phyloP scores from a whole-genome alignment of 2,329 filamentous ascomycete genomes.

The Beauveria scarabaeidicola region DNA sequence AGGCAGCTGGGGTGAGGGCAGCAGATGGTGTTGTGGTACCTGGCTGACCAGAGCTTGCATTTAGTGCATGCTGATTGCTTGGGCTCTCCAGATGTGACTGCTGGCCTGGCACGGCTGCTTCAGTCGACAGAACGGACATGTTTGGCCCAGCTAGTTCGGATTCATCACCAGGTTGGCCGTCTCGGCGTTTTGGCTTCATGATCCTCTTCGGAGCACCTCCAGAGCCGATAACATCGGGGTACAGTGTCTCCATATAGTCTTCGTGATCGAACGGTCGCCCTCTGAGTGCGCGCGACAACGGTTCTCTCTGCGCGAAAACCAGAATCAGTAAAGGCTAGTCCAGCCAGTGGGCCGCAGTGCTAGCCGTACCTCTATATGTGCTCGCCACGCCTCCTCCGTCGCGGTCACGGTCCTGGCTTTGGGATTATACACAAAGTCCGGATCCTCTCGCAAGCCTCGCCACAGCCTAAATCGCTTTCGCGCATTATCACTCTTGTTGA shows the following conservation, averaged over 20 bases:
- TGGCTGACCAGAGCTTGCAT: background rate
- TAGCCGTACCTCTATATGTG: conserved; percentile 43
- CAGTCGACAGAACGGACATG: conserved; percentile 34
- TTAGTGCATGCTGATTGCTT: background rate
- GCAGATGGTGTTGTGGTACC: background rate
- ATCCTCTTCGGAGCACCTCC: conserved; percentile 51
- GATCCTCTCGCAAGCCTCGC: conserved; percentile 49
- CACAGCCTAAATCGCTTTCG: conserved; percentile 55
- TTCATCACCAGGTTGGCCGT: conserved; percentile 38
- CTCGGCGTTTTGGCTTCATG: conserved; percentile 45
- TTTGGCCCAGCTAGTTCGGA: conserved; percentile 39
- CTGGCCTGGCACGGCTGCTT: conserved; percentile 14
- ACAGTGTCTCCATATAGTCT: conserved; percentile 52
- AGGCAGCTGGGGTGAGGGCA: background rate
- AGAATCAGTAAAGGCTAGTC: conserved; percentile 14
- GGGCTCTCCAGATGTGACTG: background rate
- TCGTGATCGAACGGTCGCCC: conserved; percentile 53
- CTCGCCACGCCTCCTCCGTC: conserved; percentile 47
- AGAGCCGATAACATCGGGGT: conserved; percentile 51
- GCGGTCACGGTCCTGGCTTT: conserved; percentile 43
- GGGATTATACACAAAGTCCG: conserved; percentile 47
- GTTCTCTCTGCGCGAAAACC: conserved; percentile 38
- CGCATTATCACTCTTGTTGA: conserved; percentile 57
- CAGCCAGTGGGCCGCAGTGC: background rate
- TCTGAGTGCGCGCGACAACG: conserved; percentile 47